A percentile compares a stretch with the other conserved stretches of the same genome.
phyloP scores from a whole-genome alignment of 1,284 basidiomycete genomes.

The Sanghuangporus sanghuang region DNA sequence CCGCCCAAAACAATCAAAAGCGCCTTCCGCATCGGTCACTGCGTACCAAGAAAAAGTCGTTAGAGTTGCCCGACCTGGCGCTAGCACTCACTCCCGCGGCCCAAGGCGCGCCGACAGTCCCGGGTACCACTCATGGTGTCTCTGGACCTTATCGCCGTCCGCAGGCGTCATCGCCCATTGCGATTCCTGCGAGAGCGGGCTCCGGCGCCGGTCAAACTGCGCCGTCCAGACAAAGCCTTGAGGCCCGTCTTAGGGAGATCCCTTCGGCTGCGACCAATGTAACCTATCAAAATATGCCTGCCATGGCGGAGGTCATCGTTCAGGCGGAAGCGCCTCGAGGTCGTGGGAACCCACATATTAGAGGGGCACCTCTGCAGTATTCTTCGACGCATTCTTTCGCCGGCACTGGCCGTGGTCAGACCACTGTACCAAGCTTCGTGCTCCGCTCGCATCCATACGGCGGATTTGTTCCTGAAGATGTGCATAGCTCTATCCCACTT shows the following conservation, averaged over 20 bases:
- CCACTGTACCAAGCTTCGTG: conserved; percentile 22
- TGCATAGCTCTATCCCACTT: conserved; percentile 59
- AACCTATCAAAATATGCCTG: conserved; percentile 3
- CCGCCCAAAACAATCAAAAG: conserved; percentile 3
- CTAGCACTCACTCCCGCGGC: conserved; percentile 46
- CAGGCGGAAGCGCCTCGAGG: conserved; percentile 9
- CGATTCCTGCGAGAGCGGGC: conserved; percentile 38
- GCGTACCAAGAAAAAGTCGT: conserved; percentile 63
- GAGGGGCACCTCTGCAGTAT: conserved; percentile 29
- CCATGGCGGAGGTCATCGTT: conserved; percentile 2
- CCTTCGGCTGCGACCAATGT: conserved; percentile 11
- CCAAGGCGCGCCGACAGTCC: conserved; percentile 33
- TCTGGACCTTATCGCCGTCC: conserved; percentile 32
- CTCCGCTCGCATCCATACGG: conserved; percentile 24
- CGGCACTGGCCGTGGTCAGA: conserved; percentile 18
- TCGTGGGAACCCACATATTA: conserved; percentile 26
- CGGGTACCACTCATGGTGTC: neutral
- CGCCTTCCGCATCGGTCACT: conserved; percentile 42
- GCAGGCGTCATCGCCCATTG: conserved; percentile 35
- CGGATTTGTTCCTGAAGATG: conserved; percentile 48
- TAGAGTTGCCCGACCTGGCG: conserved; percentile 74
- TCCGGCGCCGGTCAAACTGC: conserved; percentile 29
- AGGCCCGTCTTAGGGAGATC: conserved; percentile 25
- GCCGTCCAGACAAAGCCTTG: conserved; percentile 27
- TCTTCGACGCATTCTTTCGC: conserved; percentile 34